phyloP scores from a whole-genome alignment of 306 rosid genomes.

The Prunus persica region DNA sequence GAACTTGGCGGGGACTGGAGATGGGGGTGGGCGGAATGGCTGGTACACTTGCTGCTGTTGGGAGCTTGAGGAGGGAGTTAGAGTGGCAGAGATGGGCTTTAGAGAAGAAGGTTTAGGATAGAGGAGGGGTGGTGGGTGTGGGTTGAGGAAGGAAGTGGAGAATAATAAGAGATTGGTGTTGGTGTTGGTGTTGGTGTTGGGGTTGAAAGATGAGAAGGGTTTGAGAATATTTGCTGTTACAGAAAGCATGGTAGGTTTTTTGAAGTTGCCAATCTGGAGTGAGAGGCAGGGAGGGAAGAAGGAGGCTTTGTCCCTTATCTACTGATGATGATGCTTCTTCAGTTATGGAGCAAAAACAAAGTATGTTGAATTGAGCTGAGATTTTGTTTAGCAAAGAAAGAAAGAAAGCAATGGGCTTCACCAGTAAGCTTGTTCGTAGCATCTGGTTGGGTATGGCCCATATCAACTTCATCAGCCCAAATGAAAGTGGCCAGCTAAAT shows the following conservation, averaged over 20 bases:
- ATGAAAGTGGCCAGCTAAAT: too few species aligned
- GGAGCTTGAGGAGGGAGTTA: slow-evolving; percentile 17
- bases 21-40: slow-evolving; percentile 82
- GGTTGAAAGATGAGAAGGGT: not conserved
- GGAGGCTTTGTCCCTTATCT: slow-evolving; percentile 31
- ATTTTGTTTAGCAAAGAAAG: not conserved
- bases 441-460: not conserved
- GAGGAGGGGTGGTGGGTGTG: not conserved
- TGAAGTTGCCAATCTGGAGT: not conserved
- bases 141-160: slow-evolving; percentile 5
- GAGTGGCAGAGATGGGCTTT: slow-evolving; percentile 34
- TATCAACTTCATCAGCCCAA: not conserved
- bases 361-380: not conserved
- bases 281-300: not conserved
- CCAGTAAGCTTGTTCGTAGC: not conserved
- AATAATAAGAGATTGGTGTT: not conserved
- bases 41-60: slow-evolving; percentile 57
- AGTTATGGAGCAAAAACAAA: too few species aligned
- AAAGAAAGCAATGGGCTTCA: not conserved
- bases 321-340: not conserved
- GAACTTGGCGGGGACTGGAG: slow-evolving; percentile 49
- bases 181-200: not conserved
- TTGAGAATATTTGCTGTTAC: slow-evolving; percentile 19
- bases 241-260: slow-evolving; percentile 32
- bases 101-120: not conserved